A percentile compares a stretch with the other conserved stretches of the same genome.
Conservation (phyloP, 1,139 yeast species). For the Barnettozyma hawaiiensis region DNA sequence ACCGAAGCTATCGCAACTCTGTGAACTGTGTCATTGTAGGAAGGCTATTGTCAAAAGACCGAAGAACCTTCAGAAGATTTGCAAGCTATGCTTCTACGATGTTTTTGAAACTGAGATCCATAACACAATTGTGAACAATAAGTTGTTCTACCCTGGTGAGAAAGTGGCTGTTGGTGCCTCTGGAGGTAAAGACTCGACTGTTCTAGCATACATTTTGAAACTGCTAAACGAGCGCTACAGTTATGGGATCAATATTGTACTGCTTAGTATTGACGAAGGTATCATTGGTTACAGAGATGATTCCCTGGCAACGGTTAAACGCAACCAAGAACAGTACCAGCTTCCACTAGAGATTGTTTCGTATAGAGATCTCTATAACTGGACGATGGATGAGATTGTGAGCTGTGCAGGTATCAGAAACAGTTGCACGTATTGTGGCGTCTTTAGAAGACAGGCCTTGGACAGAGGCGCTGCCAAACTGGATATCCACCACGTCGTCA, state of each 20-base stretch:
- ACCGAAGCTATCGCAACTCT: conserved; percentile 43
- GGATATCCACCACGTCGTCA: conserved; percentile 84
- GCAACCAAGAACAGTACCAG: conserved; percentile 83
- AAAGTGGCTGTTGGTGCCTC: conserved; percentile 95
- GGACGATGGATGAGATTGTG: conserved; percentile 99
- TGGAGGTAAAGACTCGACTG: conserved; percentile 98
- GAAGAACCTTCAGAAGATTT: conserved; percentile 83
- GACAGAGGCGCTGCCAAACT: conserved; percentile 94
- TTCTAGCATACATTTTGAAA: conserved; percentile 81
- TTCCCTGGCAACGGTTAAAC: conserved; percentile 90
- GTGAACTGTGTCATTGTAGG: conserved; percentile 82
- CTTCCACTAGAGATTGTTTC: conserved; percentile 89
- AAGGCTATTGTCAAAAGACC: conserved; percentile 91
- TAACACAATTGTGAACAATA: conserved; percentile 69
- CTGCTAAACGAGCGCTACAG: conserved; percentile 81
- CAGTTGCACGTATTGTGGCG: conserved; percentile 98
- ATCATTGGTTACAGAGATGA: conserved; percentile 97
- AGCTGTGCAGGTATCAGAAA: conserved; percentile 91
- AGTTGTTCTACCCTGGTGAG: conserved; percentile 75
- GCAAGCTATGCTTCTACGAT: conserved; percentile 83
- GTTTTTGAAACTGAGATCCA: conserved; percentile 96
- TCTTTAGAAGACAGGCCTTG: conserved; percentile 88
- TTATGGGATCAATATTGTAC: conserved; percentile 77
- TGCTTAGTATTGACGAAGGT: conserved; percentile 93
- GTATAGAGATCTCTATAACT: conserved; percentile 79